A percentile compares a stretch with the other conserved stretches of the same genome.
phyloP scores from a whole-genome alignment of 257 asterid genomes.

The Nicotiana obtusifolia region DNA sequence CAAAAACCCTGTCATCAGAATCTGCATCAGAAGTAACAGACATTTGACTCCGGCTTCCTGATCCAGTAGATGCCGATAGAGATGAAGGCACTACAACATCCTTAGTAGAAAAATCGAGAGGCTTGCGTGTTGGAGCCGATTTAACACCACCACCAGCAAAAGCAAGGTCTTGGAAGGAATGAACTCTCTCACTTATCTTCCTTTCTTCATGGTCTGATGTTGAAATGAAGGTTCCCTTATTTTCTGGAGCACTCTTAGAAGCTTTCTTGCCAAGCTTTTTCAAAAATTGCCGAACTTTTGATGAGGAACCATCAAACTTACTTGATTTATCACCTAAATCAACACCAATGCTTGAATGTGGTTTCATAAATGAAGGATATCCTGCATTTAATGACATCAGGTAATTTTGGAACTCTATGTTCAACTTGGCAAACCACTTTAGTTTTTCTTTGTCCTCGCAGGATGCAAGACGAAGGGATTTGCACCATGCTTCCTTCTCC shows the following conservation, averaged over 20 bases:
- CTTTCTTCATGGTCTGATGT: constrained; percentile 48
- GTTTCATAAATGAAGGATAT: constrained; percentile 80
- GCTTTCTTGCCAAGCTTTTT: constrained; percentile 73
- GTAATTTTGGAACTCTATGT: constrained; percentile 60
- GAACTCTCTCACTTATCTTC: constrained; percentile 40
- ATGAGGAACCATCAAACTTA: constrained; percentile 71
- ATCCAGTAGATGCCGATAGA: constrained; percentile 31
- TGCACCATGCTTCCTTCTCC: constrained; percentile 99
- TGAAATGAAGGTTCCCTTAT: constrained; percentile 37
- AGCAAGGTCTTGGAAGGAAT: constrained; percentile 45
- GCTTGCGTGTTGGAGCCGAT: constrained; percentile 39
- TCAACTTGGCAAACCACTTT: constrained; percentile 59
- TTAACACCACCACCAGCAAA: constrained; percentile 24
- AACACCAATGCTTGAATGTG: constrained; percentile 34
- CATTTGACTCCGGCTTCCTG: constrained; percentile 37
- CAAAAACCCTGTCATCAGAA: constrained; percentile 38
- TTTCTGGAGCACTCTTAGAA: constrained; percentile 55
- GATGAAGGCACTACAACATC: constrained; percentile 38
- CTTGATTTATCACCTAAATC: constrained; percentile 53
- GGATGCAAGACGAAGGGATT: constrained; percentile 90
- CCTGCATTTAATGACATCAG: constrained; percentile 64
- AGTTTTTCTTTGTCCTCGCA: constrained; percentile 41
- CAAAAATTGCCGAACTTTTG: constrained; percentile 84
- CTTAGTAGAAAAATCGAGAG: constrained; percentile 30
- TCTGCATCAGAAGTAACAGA: constrained; percentile 47